These are phyloP conservation scores for Picea engelmannii DNA, from an alignment of 83 land plant species.

Conservation along the genomic window DNA sequence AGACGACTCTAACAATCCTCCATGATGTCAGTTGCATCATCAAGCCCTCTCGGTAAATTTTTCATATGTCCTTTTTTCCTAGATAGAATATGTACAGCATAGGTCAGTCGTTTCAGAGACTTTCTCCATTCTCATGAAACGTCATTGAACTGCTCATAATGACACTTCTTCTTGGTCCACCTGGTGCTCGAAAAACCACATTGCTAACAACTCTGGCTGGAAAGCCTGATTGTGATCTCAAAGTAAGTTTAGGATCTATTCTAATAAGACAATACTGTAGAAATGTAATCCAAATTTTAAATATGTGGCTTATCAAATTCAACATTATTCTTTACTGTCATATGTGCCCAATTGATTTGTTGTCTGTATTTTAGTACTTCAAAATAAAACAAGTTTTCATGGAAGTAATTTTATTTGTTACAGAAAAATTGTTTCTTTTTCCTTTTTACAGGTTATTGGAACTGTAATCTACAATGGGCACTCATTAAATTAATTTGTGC, in stretches of 20 bases:
- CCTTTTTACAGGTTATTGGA: conserved; percentile 18
- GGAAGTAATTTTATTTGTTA: neutral
- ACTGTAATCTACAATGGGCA: neutral
- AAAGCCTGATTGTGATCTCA: neutral
- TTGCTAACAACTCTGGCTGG: conserved; percentile 15
- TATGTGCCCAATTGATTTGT: no score
- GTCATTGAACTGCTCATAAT: neutral
- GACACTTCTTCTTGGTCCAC: neutral
- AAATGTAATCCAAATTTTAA: neutral
- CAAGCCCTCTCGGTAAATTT: conserved; percentile 39
- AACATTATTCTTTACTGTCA: neutral
- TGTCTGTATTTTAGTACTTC: neutral
- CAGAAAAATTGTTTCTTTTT: neutral
- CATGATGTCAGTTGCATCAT: conserved; percentile 46
- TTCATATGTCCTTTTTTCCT: neutral
- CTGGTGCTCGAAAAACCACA: conserved; percentile 18
- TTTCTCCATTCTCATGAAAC: neutral
- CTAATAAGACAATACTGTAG: neutral
- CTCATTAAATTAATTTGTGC: conserved; percentile 19
- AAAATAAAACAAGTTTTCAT: neutral
- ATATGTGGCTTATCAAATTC: neutral
- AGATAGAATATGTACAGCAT: no score
- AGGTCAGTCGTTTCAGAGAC: neutral
- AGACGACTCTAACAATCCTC: neutral
- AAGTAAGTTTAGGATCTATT: no score